Percentiles rank a stretch among this genome's conserved stretches.
Conservation (phyloP, 768 basidiomycete species). For the Amanita rimosa region DNA sequence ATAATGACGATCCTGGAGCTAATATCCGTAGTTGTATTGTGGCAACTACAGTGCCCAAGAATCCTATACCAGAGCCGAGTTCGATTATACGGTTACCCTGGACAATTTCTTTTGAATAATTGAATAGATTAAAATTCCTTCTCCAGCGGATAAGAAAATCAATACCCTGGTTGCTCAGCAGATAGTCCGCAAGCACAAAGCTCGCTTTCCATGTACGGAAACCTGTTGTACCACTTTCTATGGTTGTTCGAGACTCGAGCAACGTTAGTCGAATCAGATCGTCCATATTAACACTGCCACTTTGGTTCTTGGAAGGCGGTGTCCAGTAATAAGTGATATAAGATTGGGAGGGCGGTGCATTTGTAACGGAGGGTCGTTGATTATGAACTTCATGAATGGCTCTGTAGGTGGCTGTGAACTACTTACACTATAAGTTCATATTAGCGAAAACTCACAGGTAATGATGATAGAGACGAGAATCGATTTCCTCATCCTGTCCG, state of each 20-base stretch:
- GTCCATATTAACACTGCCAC: slow-evolving; percentile 11
- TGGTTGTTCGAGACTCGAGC: slow-evolving; percentile 60
- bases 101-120: slow-evolving; percentile 32
- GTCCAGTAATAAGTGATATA: slow-evolving; percentile 62
- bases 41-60: slow-evolving; percentile 54
- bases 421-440: neutral
- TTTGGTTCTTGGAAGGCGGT: slow-evolving; percentile 4
- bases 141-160: neutral
- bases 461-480: slow-evolving; percentile 51
- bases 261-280: slow-evolving; percentile 40
- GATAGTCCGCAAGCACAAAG: slow-evolving; percentile 49
- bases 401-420: neutral
- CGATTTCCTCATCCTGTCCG: slow-evolving; percentile 47
- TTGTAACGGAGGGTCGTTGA: slow-evolving; percentile 12
- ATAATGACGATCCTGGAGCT: slow-evolving; percentile 16
- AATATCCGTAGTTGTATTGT: slow-evolving; percentile 33
- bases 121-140: neutral
- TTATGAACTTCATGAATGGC: neutral
- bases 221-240: slow-evolving; percentile 73
- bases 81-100: slow-evolving; percentile 44
- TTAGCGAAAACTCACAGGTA: slow-evolving; percentile 32
- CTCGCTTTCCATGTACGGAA: slow-evolving; percentile 74
- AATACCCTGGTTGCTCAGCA: slow-evolving; percentile 47
- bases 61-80: slow-evolving; percentile 69
- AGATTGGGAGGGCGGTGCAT: slow-evolving; percentile 34